These are phyloP conservation scores for Cryptococcus wingfieldii DNA, from an alignment of 1,284 basidiomycete species.

Conservation along the genomic window DNA sequence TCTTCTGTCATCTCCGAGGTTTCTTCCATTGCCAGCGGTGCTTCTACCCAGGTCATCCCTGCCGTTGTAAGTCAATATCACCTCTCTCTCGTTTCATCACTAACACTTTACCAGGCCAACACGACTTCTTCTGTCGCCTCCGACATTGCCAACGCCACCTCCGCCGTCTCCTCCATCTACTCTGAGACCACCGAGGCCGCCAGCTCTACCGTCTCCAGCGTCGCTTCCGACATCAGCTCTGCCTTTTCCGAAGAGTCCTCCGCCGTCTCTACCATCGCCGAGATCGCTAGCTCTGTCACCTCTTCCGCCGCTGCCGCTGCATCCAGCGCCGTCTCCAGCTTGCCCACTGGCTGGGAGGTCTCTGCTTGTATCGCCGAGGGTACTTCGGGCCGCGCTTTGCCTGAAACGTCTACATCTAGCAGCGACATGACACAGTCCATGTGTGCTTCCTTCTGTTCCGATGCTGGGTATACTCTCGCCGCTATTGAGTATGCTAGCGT, in stretches of 20 bases:
- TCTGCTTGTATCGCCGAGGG: conserved; percentile 22
- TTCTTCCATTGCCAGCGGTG: conserved; percentile 1
- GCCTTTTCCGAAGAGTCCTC: neutral
- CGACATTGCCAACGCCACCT: neutral
- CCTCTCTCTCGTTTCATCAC: conserved; percentile 2
- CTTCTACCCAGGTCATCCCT: neutral
- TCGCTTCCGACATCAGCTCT: conserved; percentile 7
- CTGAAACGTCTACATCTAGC: conserved; percentile 13
- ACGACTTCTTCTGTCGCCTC: neutral
- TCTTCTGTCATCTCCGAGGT: neutral
- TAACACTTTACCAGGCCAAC: neutral
- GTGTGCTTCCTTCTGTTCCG: conserved; percentile 29
- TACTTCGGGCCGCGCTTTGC: conserved; percentile 21
- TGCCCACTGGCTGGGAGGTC: conserved; percentile 18
- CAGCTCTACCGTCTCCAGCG: neutral
- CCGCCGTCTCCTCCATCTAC: conserved; percentile 2
- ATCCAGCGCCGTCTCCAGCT: conserved; percentile 3
- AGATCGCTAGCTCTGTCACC: neutral
- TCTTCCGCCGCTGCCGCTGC: conserved; percentile 2
- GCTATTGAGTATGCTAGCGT: conserved; percentile 29
- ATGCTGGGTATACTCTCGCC: conserved; percentile 26
- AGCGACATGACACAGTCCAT: conserved; percentile 22
- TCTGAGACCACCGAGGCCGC: neutral
- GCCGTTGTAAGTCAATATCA: neutral
- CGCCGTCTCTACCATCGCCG: neutral